Base-by-base conservation (phyloP, 2,329 filamentous ascomycete species). In the Diplodia intermedia region DNA sequence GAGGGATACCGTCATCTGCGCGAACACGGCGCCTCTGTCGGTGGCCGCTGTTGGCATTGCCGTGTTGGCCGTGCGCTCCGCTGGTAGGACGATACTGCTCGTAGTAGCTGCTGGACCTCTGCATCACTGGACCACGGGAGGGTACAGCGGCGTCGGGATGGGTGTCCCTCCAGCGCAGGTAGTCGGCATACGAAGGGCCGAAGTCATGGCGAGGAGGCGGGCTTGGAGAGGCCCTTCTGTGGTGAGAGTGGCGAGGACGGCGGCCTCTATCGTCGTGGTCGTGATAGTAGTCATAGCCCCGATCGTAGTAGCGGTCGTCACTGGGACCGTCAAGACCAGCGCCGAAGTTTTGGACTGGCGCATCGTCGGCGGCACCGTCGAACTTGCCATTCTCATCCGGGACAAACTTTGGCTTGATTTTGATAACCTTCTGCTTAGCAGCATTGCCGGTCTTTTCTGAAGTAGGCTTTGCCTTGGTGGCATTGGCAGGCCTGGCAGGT, bases 101-200 rank as follows among this genome's bases (percentile, higher is more conserved):
- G 20, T 67, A 60, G 43, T 67, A 67, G 40, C 65, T 50, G 18
- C n/a, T 52, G 11, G 60, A 50, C 31, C 60, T 36, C n/a, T 63
- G 43, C 47, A n/a, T 26, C n/a, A 23, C 36, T 23, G 29, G n/a
- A 15, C 60, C 31, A 26, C 47, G 9, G 20, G 18, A n/a, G 40
- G n/a, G 20, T 8, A 18, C 29, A 29, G 47, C 29, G 18, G 60
- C 60, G 7, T 63, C 60, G 0, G 47, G 60, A 26, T 52, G 29
- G 12, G 18, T 49, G 18, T 20, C 47, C 6, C 3, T 50, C 60
- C 60, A 52, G 3, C 60, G 60, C 14, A 63, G 31, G 29, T 52
- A 63, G n/a, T 63, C 60, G 6, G 60, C 43, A 18, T 33, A 52
- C 11, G 43, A 63, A 40, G 60, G 60, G 36, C 43, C 43, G 47